These are phyloP conservation scores for Aspergillus hortae DNA, from an alignment of 2,329 filamentous ascomycete species.

Conservation along the genomic window DNA sequence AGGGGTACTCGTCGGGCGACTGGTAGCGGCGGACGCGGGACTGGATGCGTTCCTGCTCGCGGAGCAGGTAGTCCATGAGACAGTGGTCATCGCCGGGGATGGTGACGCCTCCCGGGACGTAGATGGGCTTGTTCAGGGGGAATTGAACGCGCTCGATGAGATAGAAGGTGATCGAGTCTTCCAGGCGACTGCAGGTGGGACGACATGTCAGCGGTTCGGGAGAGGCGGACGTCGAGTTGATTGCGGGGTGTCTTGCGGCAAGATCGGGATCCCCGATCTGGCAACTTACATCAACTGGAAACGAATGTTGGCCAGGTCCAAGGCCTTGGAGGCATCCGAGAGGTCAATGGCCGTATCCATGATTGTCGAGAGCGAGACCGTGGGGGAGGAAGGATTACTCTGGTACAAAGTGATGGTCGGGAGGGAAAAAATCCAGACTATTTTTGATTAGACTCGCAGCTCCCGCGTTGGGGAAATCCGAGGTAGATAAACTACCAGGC, in stretches of 20 bases:
- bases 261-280: background rate
- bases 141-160: constrained; percentile 98
- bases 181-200: constrained; percentile 66
- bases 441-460: no score
- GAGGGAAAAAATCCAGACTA: background rate
- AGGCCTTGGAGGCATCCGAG: constrained; percentile 74
- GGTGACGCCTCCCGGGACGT: constrained; percentile 71
- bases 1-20: constrained; percentile 94
- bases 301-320: constrained; percentile 88
- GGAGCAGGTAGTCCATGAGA: constrained; percentile 92
- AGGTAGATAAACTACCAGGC: no score
- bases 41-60: constrained; percentile 85
- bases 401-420: background rate
- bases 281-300: constrained; percentile 85
- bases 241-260: constrained; percentile 5
- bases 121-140: constrained; percentile 84
- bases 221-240: background rate
- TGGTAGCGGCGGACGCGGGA: constrained; percentile 92
- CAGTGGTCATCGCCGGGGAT: constrained; percentile 71
- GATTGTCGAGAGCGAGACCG: constrained; percentile 13
- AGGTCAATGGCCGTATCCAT: constrained; percentile 95
- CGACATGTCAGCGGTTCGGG: no score
- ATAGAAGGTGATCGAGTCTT: constrained; percentile 97
- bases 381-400: background rate
- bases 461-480: no score